phyloP scores from a whole-genome alignment of 352 stramenopile species.

The Peronospora destructor region DNA sequence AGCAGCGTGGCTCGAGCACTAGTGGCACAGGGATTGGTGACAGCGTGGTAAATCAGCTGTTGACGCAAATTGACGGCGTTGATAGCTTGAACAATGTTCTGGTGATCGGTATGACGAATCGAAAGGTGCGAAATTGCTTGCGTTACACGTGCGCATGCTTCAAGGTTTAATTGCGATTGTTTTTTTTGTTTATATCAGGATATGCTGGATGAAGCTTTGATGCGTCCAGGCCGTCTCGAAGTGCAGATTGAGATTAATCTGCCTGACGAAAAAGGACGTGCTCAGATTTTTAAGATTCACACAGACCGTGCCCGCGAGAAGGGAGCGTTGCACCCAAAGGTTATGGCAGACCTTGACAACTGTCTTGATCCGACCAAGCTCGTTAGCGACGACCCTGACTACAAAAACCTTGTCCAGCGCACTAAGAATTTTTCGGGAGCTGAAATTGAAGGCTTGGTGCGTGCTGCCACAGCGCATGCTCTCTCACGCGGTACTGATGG shows the following conservation, averaged over 20 bases:
- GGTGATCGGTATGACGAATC: constrained; percentile 99
- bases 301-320: constrained; percentile 85
- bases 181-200: constrained; percentile 31
- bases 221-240: constrained; percentile 97
- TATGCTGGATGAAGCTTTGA: constrained; percentile 93
- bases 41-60: constrained; percentile 98
- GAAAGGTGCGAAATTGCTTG: constrained; percentile 76
- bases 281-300: constrained; percentile 98
- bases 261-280: constrained; percentile 90
- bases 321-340: constrained; percentile 52
- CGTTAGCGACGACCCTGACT: constrained; percentile 59
- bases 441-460: constrained; percentile 97
- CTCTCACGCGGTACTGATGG: constrained; percentile 76
- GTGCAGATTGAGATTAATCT: constrained; percentile 99
- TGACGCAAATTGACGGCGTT: constrained; percentile 99
- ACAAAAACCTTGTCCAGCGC: constrained; percentile 89
- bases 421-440: constrained; percentile 99
- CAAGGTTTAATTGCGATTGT: constrained; percentile 2
- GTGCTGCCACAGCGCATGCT: constrained; percentile 85
- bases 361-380: constrained; percentile 62
- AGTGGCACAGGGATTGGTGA: constrained; percentile 95
- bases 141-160: neutral
- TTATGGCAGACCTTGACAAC: constrained; percentile 73
- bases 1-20: constrained; percentile 88
- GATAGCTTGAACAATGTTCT: constrained; percentile 99